Evolutionary conservation across 345 rosid genomes (phyloP).

Genomic region (Bruguiera sexangula): DNA sequence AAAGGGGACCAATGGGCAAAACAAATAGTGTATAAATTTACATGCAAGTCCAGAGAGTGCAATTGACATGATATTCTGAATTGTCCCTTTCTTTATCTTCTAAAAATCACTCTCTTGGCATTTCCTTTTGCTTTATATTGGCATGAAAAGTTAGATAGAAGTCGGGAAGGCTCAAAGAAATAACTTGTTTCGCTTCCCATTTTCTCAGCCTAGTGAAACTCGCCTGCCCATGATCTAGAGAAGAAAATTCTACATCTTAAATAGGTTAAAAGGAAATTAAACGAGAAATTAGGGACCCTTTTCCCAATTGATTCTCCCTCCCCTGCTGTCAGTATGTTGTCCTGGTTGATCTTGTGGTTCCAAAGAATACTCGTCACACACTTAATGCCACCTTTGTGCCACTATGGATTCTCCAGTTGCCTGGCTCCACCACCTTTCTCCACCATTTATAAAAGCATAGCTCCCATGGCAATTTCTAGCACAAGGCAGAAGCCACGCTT

Average conservation of each 20-base stretch:
- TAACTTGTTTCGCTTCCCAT: too few relatives aligned
- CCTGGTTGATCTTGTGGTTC: constrained; percentile 24
- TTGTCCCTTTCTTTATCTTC: background rate
- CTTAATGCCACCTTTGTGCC: constrained; percentile 8
- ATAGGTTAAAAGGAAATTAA: background rate
- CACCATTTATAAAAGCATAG: constrained; percentile 17
- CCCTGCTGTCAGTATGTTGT: background rate
- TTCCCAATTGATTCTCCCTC: constrained; percentile 9
- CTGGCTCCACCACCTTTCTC: constrained; percentile 16
- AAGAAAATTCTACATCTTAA: too few relatives aligned
- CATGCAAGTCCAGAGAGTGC: constrained; percentile 10
- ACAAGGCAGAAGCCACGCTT: background rate
- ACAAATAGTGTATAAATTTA: background rate
- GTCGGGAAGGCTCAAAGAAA: too few relatives aligned
- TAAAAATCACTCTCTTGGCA: background rate
- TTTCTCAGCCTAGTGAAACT: too few relatives aligned
- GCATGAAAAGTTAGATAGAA: too few relatives aligned
- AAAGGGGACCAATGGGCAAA: background rate
- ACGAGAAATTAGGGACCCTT: background rate
- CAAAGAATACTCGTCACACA: constrained; percentile 28
- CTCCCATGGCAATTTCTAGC: background rate
- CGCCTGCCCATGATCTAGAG: too few relatives aligned
- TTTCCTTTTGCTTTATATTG: background rate
- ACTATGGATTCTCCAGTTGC: constrained; percentile 23
- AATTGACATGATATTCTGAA: constrained; percentile 1